Base-by-base conservation (phyloP, 352 stramenopile genomes). In the Globisporangium spinosum region DNA sequence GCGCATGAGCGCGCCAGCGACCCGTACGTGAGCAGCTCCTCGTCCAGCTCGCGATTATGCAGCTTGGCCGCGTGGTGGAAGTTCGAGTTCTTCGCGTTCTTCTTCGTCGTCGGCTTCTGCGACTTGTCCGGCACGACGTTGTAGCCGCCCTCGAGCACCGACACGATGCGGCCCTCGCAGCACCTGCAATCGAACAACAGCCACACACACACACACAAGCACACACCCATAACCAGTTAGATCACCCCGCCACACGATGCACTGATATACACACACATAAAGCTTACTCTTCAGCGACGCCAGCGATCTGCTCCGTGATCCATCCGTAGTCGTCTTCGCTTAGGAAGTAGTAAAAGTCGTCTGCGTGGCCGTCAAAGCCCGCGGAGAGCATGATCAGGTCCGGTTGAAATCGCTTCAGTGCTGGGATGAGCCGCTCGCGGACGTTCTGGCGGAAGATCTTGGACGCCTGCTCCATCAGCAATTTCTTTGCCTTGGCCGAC, bases 111-210 rank as follows among this genome's bases (percentile, higher is more conserved):
- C 29, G 76, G 71, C 20, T 69, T 67, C 63, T 83, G 73, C 58
- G 70, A 78, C 54, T 85, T 85, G 68, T 73, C 77, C 17, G 76
- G 75, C 54, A 85, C 77, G 13, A 89, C 77, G 57, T 89, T 89
- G 77, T 98, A 99, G 49, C 96, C 95, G 67, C 96, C 96, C 71
- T 99, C 96, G 20, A 99, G 77, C 49, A 98, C 91, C 53, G 93
- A 98, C 27, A 99, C 89, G 58, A 99, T 86, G 58, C 92, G 87
- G 8, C 96, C 96, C 7, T 98, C 74, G 69, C 96, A 98, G 71
- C 77, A 90, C 58, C 82, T 90, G 38, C 38, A 61, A 22, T 3
- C 1, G 40, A 49, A 56, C n/a, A 53, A 20, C 13, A 29, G 2
- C 17, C 35, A 56, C 63, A 25, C n/a, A 8, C 63, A 25, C n/a